Evolutionary conservation across 2,329 filamentous ascomycete species (phyloP), one percentile per base, ranked within the genome.

Genomic region (Aureobasidium melanogenum): DNA sequence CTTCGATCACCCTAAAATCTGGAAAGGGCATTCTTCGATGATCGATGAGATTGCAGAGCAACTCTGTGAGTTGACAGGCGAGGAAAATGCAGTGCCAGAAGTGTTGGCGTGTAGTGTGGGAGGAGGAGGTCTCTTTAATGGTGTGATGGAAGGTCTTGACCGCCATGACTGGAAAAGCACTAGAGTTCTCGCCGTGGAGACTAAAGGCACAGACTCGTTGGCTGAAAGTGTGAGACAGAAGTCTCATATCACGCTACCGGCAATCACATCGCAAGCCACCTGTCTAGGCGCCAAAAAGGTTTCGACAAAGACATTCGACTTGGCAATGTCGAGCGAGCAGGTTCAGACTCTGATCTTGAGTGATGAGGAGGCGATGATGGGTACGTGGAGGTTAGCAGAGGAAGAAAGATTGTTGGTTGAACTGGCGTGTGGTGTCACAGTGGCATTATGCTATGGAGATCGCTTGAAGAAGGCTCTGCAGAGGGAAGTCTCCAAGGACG

Each of bases 351-450:
- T 83, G 2, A 87, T 91, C 0, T 77, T 94, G 9, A 80, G 79
- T 2, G 90, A 95, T 68, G 85, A 84, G 3, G 89, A 94, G 69
- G 92, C 93, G 0, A 90, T 89, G 22, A 83, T 86, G 74, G 91
- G 86, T 2, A 88, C 87, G 59, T 85, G 88, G 68, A 79, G 84
- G 26, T 86, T 97, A 64, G 87, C 89, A 10, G 88, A 97, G 66
- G 91, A 96, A 63, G 89, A 92, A 67, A 78, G 88, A 28, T 76
- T 93, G 61, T 77, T 96, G 62, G 89, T 96, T 3, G 93, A 97
- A 76, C 79, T 88, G 38, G 86, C 91, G 0, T 97, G 93, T 71
- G 91, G 92, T 0, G 91, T 93, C 6, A 88, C 87, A 57, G 75
- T 96, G 14, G 89, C 87, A 1, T 72, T 84, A 3, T 85, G 80